phyloP scores from a whole-genome alignment of 192 early-diverging fungal species.

The Umbelopsis ramanniana region DNA sequence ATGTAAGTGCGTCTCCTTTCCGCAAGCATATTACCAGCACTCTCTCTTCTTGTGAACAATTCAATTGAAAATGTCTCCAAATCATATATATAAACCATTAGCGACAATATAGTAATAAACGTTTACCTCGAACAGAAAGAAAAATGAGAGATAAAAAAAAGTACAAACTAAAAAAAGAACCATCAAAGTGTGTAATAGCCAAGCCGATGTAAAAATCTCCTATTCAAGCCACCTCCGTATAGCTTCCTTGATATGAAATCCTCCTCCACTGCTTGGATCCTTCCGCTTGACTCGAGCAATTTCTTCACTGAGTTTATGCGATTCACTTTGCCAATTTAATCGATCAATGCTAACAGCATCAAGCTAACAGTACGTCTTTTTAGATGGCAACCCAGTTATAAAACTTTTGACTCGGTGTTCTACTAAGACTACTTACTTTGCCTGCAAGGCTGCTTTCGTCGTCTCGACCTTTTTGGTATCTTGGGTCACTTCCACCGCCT shows the following conservation, averaged over 20 bases:
- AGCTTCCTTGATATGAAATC: conserved; percentile 20
- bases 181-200: not conserved
- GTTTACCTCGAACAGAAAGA: no score
- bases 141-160: not conserved
- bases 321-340: conserved; percentile 12
- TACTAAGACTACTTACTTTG: not conserved
- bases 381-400: not conserved
- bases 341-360: conserved; percentile 24
- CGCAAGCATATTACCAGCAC: no score
- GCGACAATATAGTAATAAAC: no score
- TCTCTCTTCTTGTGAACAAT: no score
- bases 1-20: not conserved
- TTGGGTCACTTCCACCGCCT: not conserved
- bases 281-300: conserved; percentile 14
- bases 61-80: no score
- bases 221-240: conserved; percentile 23
- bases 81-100: no score
- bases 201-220: not conserved
- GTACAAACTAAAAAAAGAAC: not conserved
- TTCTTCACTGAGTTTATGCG: conserved; percentile 17
- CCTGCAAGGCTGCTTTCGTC: conserved; percentile 9
- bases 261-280: conserved; percentile 14
- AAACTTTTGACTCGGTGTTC: not conserved
- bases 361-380: not conserved
- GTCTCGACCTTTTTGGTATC: not conserved